phyloP scores from a whole-genome alignment of 306 rosid genomes.

The Ziziphus jujuba region DNA sequence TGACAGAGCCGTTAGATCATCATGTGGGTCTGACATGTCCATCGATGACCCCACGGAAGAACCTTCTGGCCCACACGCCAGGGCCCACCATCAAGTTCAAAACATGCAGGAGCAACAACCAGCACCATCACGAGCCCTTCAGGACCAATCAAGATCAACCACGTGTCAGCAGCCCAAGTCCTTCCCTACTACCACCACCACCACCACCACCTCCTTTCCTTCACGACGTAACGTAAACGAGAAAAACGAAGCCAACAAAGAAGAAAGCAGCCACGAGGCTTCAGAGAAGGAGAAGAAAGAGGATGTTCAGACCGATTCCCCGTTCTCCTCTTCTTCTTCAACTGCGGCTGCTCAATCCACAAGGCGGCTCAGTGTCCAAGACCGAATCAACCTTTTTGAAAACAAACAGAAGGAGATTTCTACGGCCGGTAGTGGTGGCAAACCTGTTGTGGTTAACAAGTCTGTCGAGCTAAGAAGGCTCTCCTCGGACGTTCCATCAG shows the following conservation, averaged over 20 bases:
- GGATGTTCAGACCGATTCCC: slow-evolving; percentile 28
- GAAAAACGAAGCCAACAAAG: slow-evolving; percentile 36
- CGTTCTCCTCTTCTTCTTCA: slow-evolving; percentile 24
- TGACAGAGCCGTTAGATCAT: slow-evolving; percentile 64
- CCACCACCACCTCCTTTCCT: slow-evolving; percentile 27
- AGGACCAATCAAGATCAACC: slow-evolving; percentile 37
- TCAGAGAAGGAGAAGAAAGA: slow-evolving; percentile 29
- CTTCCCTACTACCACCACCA: no score
- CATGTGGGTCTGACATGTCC: slow-evolving; percentile 92
- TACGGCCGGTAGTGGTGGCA: slow-evolving; percentile 40
- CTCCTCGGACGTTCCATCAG: slow-evolving; percentile 65
- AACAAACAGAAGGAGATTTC: slow-evolving; percentile 86
- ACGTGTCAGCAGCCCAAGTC: slow-evolving; percentile 60
- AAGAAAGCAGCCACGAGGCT: slow-evolving; percentile 11
- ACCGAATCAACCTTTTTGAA: slow-evolving; percentile 92
- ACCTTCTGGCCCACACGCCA: slow-evolving; percentile 24
- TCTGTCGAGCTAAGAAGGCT: slow-evolving; percentile 72
- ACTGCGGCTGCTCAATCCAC: slow-evolving; percentile 41
- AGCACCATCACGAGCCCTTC: slow-evolving; percentile 16
- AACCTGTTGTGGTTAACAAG: slow-evolving; percentile 53
- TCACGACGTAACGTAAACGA: slow-evolving; percentile 35
- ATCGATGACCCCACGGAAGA: slow-evolving; percentile 78
- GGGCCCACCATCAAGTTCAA: slow-evolving; percentile 29
- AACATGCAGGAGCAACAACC: slow-evolving; percentile 16
- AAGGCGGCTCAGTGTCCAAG: slow-evolving; percentile 94